These are phyloP conservation scores for Arabis hirsuta DNA, from an alignment of 345 rosid genomes.

Conservation along the genomic window DNA sequence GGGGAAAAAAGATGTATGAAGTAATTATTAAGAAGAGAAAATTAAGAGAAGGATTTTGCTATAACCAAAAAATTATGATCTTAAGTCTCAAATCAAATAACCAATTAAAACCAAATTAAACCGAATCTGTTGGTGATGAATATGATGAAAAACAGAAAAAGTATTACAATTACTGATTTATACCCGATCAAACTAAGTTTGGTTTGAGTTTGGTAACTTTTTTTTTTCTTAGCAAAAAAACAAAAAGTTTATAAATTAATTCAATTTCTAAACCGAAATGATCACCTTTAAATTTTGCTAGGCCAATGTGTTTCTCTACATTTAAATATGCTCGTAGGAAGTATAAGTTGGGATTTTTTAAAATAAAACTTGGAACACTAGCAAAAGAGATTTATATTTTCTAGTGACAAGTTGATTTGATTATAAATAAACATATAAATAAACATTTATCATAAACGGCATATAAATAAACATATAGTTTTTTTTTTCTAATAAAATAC, in stretches of 20 bases:
- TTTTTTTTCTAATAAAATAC: background rate
- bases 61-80: background rate
- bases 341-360: no score
- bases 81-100: background rate
- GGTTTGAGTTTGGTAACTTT: background rate
- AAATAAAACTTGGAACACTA: no score
- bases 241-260: no score
- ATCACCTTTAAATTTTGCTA: background rate
- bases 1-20: background rate
- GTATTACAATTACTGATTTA: no score
- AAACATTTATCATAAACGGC: no score
- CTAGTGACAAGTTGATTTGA: background rate
- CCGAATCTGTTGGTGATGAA: background rate
- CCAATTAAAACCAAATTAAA: background rate
- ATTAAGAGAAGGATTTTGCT: background rate
- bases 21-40: background rate
- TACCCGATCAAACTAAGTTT: background rate
- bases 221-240: no score
- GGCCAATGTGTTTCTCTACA: no score
- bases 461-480: no score
- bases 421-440: no score
- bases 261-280: background rate
- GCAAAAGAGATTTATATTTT: no score
- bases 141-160: no score
- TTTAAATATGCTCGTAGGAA: no score